These are phyloP conservation scores for Lipomyces anomalus DNA, from an alignment of 805 yeast genomes.

Conservation along the genomic window DNA sequence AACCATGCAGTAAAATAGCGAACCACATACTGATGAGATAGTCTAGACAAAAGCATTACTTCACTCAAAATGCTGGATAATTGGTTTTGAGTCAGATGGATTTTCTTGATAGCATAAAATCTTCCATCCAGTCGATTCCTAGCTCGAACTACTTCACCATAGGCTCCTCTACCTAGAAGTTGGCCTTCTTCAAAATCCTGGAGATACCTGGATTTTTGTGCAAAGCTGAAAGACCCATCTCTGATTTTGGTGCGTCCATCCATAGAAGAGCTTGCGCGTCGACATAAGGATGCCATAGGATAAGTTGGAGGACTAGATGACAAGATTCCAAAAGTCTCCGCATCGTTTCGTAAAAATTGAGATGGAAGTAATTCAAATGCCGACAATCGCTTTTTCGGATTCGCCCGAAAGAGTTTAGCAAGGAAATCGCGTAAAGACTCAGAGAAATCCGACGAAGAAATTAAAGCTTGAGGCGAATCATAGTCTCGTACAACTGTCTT, in stretches of 20 bases:
- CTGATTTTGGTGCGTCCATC: conserved; percentile 16
- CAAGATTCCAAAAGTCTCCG: background rate
- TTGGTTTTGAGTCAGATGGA: conserved; percentile 74
- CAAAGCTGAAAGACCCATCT: background rate
- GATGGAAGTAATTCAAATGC: conserved; percentile 81
- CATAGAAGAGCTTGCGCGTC: conserved; percentile 9
- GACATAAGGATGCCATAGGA: conserved; percentile 1
- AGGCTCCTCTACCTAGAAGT: conserved; percentile 87
- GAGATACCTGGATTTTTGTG: conserved; percentile 59
- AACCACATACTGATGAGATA: conserved; percentile 93
- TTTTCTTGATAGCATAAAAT: conserved; percentile 88
- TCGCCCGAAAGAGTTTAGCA: conserved; percentile 55
- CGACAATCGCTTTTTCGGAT: conserved; percentile 66
- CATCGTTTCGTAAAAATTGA: conserved; percentile 63
- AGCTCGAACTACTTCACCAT: conserved; percentile 97
- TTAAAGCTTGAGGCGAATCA: conserved; percentile 58
- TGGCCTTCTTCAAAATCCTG: conserved; percentile 95
- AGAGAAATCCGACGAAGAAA: conserved; percentile 44
- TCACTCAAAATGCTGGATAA: conserved; percentile 79
- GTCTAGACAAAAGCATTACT: conserved; percentile 82
- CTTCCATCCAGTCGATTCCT: conserved; percentile 90
- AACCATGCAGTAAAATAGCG: conserved; percentile 97
- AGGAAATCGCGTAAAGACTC: conserved; percentile 63
- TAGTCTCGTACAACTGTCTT: conserved; percentile 49
- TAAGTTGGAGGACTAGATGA: background rate